Base-by-base conservation (phyloP, 139 green algal genomes). In the Coelastrella sp. region DNA sequence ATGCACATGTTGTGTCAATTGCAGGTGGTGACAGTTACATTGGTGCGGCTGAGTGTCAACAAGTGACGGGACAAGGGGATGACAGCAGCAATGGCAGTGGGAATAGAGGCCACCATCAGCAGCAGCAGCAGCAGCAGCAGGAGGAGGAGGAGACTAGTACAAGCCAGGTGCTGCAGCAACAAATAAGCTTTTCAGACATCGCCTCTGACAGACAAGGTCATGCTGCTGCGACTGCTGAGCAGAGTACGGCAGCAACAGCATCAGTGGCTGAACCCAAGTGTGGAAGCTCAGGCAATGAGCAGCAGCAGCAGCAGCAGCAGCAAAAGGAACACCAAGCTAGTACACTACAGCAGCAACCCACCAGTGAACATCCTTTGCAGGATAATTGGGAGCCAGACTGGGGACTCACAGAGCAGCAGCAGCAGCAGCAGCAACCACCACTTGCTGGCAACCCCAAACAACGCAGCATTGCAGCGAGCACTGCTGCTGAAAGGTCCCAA, bases 241-340 rank as follows among this genome's bases (percentile, higher is more conserved):
- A n/a, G n/a, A n/a, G n/a, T n/a, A n/a, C n/a, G n/a, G n/a, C n/a
- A n/a, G n/a, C n/a, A n/a, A n/a, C n/a, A n/a, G n/a, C n/a, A n/a
- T n/a, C n/a, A n/a, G n/a, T n/a, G n/a, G n/a, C n/a, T n/a, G n/a
- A n/a, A n/a, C n/a, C n/a, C n/a, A n/a, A n/a, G n/a, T n/a, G n/a
- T n/a, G n/a, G n/a, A n/a, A n/a, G n/a, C n/a, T n/a, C n/a, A n/a
- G 19, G 69, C 35, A 59, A 35, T 35, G 9, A 17, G 19, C 62
- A 71, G 62, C 66, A 43, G 62, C 62, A 69, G n/a, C 40, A 63
- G 71, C 25, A 63, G 43, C 71, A 63, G 43, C 71, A 79, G n/a
- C 11, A 27, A 45, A 23, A 3, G 32, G 45, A 35, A 35, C 76
- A 32, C 32, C 53, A 69, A 32, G n/a, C 27, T 4, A 15, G 27